Base-by-base conservation (phyloP, 768 basidiomycete species). In the Tubosaeta sp. region DNA sequence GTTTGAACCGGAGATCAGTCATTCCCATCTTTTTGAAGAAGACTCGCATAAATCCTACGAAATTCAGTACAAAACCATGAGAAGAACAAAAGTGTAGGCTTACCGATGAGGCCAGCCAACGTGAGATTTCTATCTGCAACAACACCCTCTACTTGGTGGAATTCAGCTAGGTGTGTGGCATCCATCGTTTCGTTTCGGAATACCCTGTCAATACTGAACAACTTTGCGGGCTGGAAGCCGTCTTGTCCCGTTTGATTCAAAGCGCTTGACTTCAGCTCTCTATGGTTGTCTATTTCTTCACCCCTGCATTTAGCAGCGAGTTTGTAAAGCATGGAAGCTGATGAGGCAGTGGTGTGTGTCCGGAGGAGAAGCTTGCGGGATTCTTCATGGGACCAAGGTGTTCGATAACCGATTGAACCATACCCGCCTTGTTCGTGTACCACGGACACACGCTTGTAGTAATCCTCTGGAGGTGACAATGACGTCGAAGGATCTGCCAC, bases 81-180 rank as follows among this genome's bases (percentile, higher is more conserved):
- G 18, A 9, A 22, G 35, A 6, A 18, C 4, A 13, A 38, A 10
- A 25, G 10, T 11, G 31, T 22, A 18, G 30, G 67, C 78, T 41
- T 56, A 92, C 94, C 94, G 56, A 99, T 97, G 53, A 99, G 76
- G 67, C 98, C 94, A 16, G 93, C 95, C 24, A 99, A 75, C 1
- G 95, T 98, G 52, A 99, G 72, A 44, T 84, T 84, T 57, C 85
- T 83, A 70, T 99, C 96, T 10, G 96, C 96, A 24, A 99, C 93
- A 41, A 99, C 96, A 45, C 96, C 96, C 69, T 99, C 96, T n/a
- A 99, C 96, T 71, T 99, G 96, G 67, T 98, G 95, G 77, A 99
- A 99, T 71, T 99, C 96, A 4, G 96, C 96, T 56, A 99, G 64
- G 76, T 99, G 96, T 16, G 96, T 99, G 40, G 94, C 94, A 69